These are phyloP conservation scores for Morella rubra DNA, from an alignment of 306 rosid genomes.

Conservation along the genomic window DNA sequence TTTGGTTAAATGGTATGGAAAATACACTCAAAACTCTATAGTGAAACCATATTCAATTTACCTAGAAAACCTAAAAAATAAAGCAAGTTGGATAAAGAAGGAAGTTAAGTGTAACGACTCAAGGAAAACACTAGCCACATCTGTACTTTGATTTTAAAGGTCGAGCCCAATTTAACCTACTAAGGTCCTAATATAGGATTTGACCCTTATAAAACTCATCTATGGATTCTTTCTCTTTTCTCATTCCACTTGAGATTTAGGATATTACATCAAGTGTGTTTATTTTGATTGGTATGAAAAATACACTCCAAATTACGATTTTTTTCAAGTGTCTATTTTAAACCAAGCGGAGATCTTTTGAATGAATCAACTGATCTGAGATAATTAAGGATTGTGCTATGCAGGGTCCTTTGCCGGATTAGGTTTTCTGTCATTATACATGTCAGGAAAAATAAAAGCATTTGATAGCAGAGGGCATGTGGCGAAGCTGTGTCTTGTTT, in stretches of 20 bases:
- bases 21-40: not conserved
- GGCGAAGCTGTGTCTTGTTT: constrained; percentile 72
- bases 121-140: too few relatives aligned
- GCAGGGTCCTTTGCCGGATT: constrained; percentile 95
- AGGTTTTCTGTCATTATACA: constrained; percentile 75
- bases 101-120: too few relatives aligned
- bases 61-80: not conserved
- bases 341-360: not conserved
- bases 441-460: constrained; percentile 76
- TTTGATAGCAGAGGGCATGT: constrained; percentile 79
- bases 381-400: constrained; percentile 7
- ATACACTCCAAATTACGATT: too few relatives aligned
- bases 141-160: too few relatives aligned
- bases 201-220: too few relatives aligned
- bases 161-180: too few relatives aligned
- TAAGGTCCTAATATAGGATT: too few relatives aligned
- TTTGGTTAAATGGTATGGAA: not conserved
- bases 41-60: not conserved
- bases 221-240: too few relatives aligned
- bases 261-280: too few relatives aligned
- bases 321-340: not conserved
- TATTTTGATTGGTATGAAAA: too few relatives aligned
- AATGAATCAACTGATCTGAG: constrained; percentile 22
- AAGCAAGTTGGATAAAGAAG: not conserved
- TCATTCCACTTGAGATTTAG: rapidly evolving